Evolutionary conservation across 2,329 filamentous ascomycete genomes (phyloP).

Genomic region (Ceratocystis diversiconidia): DNA sequence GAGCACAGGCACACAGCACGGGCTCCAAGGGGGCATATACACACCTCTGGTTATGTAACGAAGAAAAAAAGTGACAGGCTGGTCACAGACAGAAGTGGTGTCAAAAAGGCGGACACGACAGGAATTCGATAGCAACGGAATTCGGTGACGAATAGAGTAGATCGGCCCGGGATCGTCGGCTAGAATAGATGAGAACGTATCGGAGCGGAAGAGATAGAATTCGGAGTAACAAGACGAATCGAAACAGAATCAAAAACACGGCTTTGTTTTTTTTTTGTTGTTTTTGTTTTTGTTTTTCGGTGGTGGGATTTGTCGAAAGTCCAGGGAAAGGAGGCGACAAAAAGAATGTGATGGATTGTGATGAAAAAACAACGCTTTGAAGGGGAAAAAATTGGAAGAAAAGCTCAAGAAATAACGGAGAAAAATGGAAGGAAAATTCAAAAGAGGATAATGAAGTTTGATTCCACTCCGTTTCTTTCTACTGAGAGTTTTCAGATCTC

Average conservation of each 20-base stretch:
- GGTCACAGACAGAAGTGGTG: constrained; percentile 13
- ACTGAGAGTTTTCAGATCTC: constrained; percentile 13
- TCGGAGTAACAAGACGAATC: background rate
- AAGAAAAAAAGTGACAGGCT: constrained; percentile 12
- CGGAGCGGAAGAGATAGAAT: background rate
- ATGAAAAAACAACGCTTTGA: background rate
- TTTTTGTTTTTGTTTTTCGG: too few relatives aligned
- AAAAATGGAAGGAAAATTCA: constrained; percentile 10
- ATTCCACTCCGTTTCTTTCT: constrained; percentile 18
- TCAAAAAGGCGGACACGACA: constrained; percentile 8
- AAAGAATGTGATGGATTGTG: background rate
- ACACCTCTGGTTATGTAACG: constrained; percentile 12
- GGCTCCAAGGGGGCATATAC: background rate
- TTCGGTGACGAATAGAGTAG: background rate
- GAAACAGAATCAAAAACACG: background rate
- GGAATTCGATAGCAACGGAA: background rate
- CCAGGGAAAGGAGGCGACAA: background rate
- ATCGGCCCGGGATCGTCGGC: background rate
- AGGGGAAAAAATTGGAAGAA: background rate
- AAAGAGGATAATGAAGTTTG: constrained; percentile 11
- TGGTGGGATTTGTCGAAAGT: background rate
- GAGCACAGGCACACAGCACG: constrained; percentile 5
- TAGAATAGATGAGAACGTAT: background rate
- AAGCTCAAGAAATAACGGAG: background rate
- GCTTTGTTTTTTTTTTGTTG: background rate